Base-by-base conservation (phyloP, 2,329 filamentous ascomycete species). In the Trichoderma arundinaceum region DNA sequence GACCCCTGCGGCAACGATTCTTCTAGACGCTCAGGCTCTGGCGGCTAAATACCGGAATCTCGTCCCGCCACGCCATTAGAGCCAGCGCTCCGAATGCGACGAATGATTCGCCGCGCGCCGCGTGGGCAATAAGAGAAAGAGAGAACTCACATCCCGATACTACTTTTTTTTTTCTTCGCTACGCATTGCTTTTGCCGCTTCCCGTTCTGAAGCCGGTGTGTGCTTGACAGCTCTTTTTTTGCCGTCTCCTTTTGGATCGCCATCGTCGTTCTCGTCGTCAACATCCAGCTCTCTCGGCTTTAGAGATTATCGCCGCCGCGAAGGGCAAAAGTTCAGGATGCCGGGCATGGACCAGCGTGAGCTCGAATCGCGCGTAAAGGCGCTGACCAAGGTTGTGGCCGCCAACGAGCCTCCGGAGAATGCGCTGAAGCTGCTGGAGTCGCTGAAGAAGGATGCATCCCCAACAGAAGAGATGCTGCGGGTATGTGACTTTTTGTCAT, bases 391-490 rank as follows among this genome's bases (percentile, higher is more conserved):
- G 81, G 92, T 92, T 28, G 84, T 92, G 49, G 82, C 84, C 53
- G 87, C 88, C 65, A 91, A 91, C 74, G 92, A 96, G 73, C 88
- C 93, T 4, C 75, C 91, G 32, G 79, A 88, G 46, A 90, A 87
- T 67, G 85, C 96, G 58, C 82, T 96, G 64, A 83, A 85, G 60
- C 84, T 98, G 68, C 82, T 99, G 61, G 88, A 90, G 72, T 87
- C 89, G 58, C 83, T 98, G 44, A 92, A 94, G 80, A 89, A 89
- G 73, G 91, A 92, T 68, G 89, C 94, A 41, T 86, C 87, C 53
- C 91, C 94, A 9, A 95, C 92, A 2, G 95, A 99, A 79, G 92
- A 97, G 71, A 86, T 97, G 72, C 83, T 99, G 70, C 89, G 94
- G 74, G 90, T 90, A 82, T 71, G 65, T 52, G 22, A 33, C 22